phyloP scores from a whole-genome alignment of 768 basidiomycete genomes.

The Lactarius psammicola region DNA sequence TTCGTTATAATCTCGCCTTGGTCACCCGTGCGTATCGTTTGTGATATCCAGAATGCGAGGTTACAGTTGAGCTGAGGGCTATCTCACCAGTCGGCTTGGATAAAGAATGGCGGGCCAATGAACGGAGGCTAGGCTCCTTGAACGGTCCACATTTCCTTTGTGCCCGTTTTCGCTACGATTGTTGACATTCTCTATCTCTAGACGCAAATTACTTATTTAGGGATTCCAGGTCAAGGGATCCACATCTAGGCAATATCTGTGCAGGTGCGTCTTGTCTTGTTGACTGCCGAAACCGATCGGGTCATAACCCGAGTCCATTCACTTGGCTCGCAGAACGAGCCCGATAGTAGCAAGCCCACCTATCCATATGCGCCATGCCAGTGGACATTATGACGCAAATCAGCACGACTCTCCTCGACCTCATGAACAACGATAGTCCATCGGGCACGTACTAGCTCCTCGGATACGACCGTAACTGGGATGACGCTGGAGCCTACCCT shows the following conservation, averaged over 20 bases:
- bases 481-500: too few relatives aligned
- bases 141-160: constrained; percentile 40
- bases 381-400: constrained; percentile 53
- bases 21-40: constrained; percentile 57
- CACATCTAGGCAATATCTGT: constrained; percentile 67
- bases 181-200: too few relatives aligned
- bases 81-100: constrained; percentile 66
- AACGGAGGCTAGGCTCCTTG: too few relatives aligned
- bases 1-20: constrained; percentile 62
- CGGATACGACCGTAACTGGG: too few relatives aligned
- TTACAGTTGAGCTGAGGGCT: background rate
- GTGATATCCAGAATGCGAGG: too few relatives aligned
- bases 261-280: constrained; percentile 36
- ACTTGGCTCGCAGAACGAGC: constrained; percentile 46
- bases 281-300: background rate
- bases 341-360: constrained; percentile 56
- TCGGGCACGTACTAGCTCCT: background rate
- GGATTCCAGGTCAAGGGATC: too few relatives aligned
- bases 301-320: background rate
- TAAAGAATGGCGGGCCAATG: constrained; percentile 62
- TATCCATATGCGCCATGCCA: constrained; percentile 65
- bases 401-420: too few relatives aligned
- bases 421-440: too few relatives aligned
- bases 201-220: too few relatives aligned
- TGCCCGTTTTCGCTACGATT: background rate